phyloP scores from a whole-genome alignment of 140 eudicot genomes.

The Oenanthe javanica region DNA sequence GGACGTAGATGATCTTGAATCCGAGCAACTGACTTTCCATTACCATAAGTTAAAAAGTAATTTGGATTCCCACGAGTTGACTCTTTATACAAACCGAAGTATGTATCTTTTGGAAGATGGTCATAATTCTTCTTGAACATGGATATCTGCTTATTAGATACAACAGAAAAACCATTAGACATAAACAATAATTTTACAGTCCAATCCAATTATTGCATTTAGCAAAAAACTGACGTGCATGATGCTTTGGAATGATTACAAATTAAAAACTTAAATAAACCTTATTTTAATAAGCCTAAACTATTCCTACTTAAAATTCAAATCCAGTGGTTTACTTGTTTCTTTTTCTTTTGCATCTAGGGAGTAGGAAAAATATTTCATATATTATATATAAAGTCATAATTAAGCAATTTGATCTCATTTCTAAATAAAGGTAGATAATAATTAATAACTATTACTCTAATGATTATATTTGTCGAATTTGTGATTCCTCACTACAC shows the following conservation, averaged over 20 bases:
- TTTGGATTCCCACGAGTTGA: slow-evolving; percentile 91
- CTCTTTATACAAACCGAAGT: slow-evolving; percentile 78
- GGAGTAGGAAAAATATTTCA: not conserved
- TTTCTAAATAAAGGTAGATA: not conserved
- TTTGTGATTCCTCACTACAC: no score
- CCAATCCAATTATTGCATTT: not conserved
- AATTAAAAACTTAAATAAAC: no score
- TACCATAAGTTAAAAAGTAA: slow-evolving; percentile 89
- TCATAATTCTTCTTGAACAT: slow-evolving; percentile 90
- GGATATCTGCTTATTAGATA: slow-evolving; percentile 33
- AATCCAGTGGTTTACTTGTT: no score
- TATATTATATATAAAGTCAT: no score
- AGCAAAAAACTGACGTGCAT: not conserved
- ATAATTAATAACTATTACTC: not conserved
- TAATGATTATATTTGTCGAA: no score
- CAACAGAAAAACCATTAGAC: not conserved
- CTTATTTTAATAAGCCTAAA: not conserved
- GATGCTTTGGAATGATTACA: not conserved
- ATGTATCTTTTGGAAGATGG: slow-evolving; percentile 76
- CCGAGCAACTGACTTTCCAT: slow-evolving; percentile 92
- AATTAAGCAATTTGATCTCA: not conserved
- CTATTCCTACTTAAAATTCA: not conserved
- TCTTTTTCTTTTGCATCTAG: no score
- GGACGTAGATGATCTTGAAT: slow-evolving; percentile 93
- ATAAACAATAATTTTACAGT: not conserved